Evolutionary conservation across 83 land plant species (phyloP).

Genomic region (Picea abies): DNA sequence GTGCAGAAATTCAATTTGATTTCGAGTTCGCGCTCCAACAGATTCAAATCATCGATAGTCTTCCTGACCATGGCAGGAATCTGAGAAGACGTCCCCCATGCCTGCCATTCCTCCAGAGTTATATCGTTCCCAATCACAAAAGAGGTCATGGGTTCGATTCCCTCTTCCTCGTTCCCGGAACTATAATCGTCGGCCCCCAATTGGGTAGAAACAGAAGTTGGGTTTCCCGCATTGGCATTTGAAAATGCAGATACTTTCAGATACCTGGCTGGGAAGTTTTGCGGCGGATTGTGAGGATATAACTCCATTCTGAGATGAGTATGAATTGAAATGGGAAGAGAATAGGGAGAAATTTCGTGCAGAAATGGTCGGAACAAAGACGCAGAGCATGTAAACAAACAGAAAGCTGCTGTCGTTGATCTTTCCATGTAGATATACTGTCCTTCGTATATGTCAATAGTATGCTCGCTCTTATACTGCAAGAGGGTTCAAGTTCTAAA

Average conservation of each 20-base stretch:
- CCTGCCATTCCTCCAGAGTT: conserved; percentile 51
- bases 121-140: neutral
- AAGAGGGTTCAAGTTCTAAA: too few species aligned
- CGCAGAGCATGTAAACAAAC: neutral
- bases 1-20: conserved; percentile 51
- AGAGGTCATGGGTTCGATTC: neutral
- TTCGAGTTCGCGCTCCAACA: conserved; percentile 38
- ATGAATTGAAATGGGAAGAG: neutral
- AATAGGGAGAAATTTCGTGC: neutral
- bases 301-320: neutral
- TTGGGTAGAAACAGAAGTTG: neutral
- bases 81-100: conserved; percentile 52
- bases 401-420: neutral
- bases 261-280: neutral
- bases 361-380: neutral
- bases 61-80: conserved; percentile 46
- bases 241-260: neutral
- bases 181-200: neutral
- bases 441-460: neutral
- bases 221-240: neutral
- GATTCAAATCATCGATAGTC: conserved; percentile 42
- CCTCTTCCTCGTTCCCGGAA: neutral
- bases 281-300: neutral
- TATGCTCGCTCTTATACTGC: neutral
- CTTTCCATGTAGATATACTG: neutral